phyloP scores from a whole-genome alignment of 768 basidiomycete species.

The Cyathus striatus region DNA sequence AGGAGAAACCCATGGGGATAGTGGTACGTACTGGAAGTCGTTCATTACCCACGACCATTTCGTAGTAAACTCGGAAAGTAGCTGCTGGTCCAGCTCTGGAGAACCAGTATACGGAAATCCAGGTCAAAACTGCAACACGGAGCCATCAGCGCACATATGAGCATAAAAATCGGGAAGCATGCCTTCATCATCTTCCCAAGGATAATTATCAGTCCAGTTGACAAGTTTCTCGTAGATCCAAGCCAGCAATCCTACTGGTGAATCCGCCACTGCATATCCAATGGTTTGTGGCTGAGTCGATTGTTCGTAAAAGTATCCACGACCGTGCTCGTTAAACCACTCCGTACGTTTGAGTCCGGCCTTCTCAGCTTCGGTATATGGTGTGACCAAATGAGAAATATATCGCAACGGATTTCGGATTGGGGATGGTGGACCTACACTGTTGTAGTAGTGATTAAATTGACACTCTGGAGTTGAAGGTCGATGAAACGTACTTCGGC shows the following conservation, averaged over 20 bases:
- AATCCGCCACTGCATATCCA: slow-evolving; percentile 51
- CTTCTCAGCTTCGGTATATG: slow-evolving; percentile 24
- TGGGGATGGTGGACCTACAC: slow-evolving; percentile 12
- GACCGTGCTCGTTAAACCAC: slow-evolving; percentile 20
- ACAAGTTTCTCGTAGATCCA: slow-evolving; percentile 50
- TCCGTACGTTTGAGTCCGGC: slow-evolving; percentile 21
- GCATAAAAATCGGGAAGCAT: not conserved
- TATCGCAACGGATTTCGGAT: slow-evolving; percentile 17
- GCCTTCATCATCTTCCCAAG: slow-evolving; percentile 55
- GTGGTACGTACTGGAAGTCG: slow-evolving; percentile 4
- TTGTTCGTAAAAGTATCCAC: slow-evolving; percentile 35
- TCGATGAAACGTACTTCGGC: slow-evolving; percentile 2
- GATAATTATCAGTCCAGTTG: slow-evolving; percentile 43
- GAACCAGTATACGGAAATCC: slow-evolving; percentile 57
- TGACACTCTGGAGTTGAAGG: not conserved
- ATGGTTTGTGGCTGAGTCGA: slow-evolving; percentile 47
- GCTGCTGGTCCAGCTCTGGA: slow-evolving; percentile 55
- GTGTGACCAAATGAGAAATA: slow-evolving; percentile 19
- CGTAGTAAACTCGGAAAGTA: slow-evolving; percentile 56
- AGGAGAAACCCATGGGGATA: slow-evolving; percentile 44
- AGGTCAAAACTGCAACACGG: slow-evolving; percentile 42
- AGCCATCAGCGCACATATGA: slow-evolving; percentile 9
- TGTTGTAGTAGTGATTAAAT: not conserved
- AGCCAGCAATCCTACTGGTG: slow-evolving; percentile 47
- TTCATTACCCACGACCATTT: slow-evolving; percentile 20